These are phyloP conservation scores for Zoysia matrella DNA, from an alignment of 202 grass and related monocot genomes.

Conservation along the genomic window DNA sequence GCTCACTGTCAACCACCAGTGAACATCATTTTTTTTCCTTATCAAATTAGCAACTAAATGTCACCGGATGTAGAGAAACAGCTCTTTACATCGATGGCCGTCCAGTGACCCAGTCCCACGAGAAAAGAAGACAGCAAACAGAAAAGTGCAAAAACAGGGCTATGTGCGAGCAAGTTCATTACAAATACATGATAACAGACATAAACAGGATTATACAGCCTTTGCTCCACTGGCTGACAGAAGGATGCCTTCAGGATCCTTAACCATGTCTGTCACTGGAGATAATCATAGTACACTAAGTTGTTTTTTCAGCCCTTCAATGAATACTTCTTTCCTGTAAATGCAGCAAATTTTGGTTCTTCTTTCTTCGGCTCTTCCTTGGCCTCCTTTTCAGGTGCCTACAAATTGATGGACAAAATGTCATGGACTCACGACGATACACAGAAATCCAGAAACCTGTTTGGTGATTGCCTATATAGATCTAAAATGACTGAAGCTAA, in stretches of 20 bases:
- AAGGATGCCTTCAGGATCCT: background rate
- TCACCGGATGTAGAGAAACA: background rate
- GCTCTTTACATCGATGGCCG: background rate
- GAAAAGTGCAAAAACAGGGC: background rate
- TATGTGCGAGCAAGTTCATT: background rate
- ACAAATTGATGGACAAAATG: conserved; percentile 36
- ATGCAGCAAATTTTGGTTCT: conserved; percentile 70
- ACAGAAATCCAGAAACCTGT: background rate
- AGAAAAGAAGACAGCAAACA: background rate
- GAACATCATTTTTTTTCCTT: background rate
- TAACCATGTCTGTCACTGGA: background rate
- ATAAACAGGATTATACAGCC: conserved; percentile 10
- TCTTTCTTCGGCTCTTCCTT: conserved; percentile 83
- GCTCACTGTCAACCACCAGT: background rate
- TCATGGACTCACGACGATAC: background rate
- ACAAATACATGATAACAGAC: background rate
- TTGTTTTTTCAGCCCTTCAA: conserved; percentile 69
- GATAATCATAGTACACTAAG: conserved; percentile 35
- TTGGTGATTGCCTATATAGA: background rate
- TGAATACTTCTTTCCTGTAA: conserved; percentile 91
- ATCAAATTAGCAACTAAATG: background rate
- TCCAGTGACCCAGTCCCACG: background rate
- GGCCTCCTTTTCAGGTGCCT: conserved; percentile 67
- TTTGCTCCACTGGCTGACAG: background rate
- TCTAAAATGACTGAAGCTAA: conserved; percentile 6